Evolutionary conservation across 1,139 yeast species (phyloP).

Genomic region (Scheffersomyces segobiensis): DNA sequence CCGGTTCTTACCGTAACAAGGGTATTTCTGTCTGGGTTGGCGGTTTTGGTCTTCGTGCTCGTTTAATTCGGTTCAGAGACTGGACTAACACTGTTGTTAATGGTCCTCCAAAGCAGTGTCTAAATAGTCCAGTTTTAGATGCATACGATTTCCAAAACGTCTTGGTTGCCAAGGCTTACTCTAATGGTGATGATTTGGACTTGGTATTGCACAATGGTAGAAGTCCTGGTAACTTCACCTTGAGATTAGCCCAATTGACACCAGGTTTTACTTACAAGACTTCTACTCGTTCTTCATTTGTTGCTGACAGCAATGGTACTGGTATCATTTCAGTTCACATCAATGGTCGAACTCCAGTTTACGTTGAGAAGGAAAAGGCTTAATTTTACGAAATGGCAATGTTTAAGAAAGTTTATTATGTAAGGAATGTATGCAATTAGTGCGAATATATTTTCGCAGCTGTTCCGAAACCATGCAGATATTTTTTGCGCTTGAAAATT

Average conservation of each 20-base stretch:
- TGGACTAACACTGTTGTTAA: slow-evolving; percentile 2
- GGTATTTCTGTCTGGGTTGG: slow-evolving; percentile 2
- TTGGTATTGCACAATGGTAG: slow-evolving; percentile 6
- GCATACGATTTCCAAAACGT: slow-evolving; percentile 6
- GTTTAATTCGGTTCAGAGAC: slow-evolving; percentile 4
- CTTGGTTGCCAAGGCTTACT: slow-evolving; percentile 5
- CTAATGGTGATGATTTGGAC: slow-evolving; percentile 3
- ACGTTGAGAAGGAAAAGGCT: slow-evolving; percentile 2
- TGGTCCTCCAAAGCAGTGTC: slow-evolving; percentile 4
- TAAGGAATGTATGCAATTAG: background rate
- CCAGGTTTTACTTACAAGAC: slow-evolving; percentile 1
- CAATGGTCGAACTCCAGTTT: slow-evolving; percentile 3
- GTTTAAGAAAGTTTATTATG: background rate
- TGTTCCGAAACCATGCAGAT: background rate
- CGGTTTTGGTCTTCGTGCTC: slow-evolving; percentile 3
- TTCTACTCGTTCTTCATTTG: background rate
- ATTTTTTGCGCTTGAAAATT: background rate
- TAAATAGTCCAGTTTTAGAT: slow-evolving; percentile 3
- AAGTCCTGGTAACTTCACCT: slow-evolving; percentile 3
- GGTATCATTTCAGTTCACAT: slow-evolving; percentile 3
- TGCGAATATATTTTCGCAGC: background rate
- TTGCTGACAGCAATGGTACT: slow-evolving; percentile 24
- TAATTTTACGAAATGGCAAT: background rate
- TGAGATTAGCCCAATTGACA: slow-evolving; percentile 3
- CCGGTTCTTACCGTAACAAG: slow-evolving; percentile 4